Evolutionary conservation across 2,329 filamentous ascomycete genomes (phyloP), one percentile per base, ranked within the genome.

Genomic region (Ramularia endophylla): DNA sequence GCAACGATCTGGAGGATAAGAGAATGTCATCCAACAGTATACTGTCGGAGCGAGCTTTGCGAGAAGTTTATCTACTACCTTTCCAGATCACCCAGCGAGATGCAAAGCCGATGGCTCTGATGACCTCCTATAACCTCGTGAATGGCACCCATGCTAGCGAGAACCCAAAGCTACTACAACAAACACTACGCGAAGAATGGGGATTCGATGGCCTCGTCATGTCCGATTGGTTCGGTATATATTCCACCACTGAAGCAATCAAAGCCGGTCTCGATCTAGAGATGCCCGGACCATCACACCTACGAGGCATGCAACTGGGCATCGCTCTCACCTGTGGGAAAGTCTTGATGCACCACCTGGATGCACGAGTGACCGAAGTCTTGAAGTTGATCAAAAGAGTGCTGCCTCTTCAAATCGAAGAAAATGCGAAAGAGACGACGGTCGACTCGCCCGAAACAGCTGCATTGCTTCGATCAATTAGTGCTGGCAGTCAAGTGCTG

Each of bases 181-280:
- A 82, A 13, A 84, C 87, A 30, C 66, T 88, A 8, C 71, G 84
- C 41, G 72, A 74, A 1, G 79, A 86, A 56, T 87, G 83, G 83
- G 77, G 80, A 11, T 79, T 82, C 38, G 66, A 68, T 36, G 63
- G 69, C 8, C 51, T 66, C 7, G 63, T 71, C 22, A 80, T 86
- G 76, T 78, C 74, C n/a, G 86, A 94, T 61, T 92, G 85, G 83
- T 75, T 79, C 52, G 85, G 84, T 3, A 81, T 87, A 49, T 83
- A 89, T 55, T 71, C 78, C 1, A 82, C 81, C 40, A 77, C 73
- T 3, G 69, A 80, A 16, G 75, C 75, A n/a, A 80, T 85, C 3
- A 71, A 78, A 32, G 83, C 85, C 20, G 86, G 86, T 20, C 68
- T 92, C 20, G 87, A 94, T 62, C 87, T 94, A 81, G 75, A 77